Percentiles rank a stretch among this genome's conserved stretches.
These are phyloP conservation scores for Epichloe brachyelytri DNA, from an alignment of 2,329 filamentous ascomycete genomes.

Conservation along the genomic window DNA sequence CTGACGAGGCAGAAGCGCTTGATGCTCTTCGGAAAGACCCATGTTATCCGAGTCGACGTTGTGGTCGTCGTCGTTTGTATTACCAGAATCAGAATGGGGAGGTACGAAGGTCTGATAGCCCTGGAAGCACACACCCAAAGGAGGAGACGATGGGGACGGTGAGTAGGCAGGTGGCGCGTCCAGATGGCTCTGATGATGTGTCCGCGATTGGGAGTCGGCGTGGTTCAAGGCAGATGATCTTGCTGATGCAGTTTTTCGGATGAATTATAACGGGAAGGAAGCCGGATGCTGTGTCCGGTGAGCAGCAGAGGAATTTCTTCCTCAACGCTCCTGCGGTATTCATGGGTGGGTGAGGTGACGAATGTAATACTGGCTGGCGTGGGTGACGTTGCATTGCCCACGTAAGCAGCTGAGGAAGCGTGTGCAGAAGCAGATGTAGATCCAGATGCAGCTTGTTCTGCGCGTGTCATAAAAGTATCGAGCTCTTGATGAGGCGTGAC, in stretches of 20 bases:
- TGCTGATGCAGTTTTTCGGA: not conserved
- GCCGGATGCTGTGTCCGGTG: slow-evolving; percentile 3
- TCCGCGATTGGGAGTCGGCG: not conserved
- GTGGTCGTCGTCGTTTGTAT: not conserved
- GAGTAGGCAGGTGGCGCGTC: slow-evolving; percentile 40
- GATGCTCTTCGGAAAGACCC: slow-evolving; percentile 29
- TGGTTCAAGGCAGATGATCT: not conserved
- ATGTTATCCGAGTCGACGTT: slow-evolving; percentile 19
- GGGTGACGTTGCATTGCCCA: not conserved
- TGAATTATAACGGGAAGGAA: not conserved
- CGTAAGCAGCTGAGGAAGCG: slow-evolving; percentile 1
- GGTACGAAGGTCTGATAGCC: slow-evolving; percentile 33
- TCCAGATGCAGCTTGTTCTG: too few species aligned
- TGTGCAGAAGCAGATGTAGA: slow-evolving; percentile 4
- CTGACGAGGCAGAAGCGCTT: slow-evolving; percentile 26
- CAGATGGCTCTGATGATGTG: slow-evolving; percentile 11
- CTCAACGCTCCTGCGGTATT: slow-evolving; percentile 13
- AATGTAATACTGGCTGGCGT: slow-evolving; percentile 3
- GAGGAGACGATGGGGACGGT: slow-evolving; percentile 26
- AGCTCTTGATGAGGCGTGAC: slow-evolving; percentile 8
- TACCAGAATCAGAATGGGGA: not conserved
- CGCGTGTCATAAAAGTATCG: slow-evolving; percentile 1
- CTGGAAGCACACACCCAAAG: slow-evolving; percentile 7
- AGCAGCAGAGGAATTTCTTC: slow-evolving; percentile 8
- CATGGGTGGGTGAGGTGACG: slow-evolving; percentile 6